Base-by-base conservation (phyloP, 140 eudicot genomes). In the Senecio squalidus region DNA sequence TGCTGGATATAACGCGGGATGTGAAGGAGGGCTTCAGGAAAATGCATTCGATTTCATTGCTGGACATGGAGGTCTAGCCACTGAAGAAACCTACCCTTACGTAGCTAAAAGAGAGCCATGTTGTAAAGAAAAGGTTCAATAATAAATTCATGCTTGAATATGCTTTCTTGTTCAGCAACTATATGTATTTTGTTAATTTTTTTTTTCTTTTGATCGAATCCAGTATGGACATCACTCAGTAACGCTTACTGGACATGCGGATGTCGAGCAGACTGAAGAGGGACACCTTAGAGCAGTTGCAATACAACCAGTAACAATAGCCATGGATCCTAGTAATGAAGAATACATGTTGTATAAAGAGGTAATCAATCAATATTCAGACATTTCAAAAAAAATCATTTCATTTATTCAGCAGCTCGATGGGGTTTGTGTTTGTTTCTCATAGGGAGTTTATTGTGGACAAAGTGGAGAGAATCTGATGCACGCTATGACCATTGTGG, bases 21-120 rank as follows among this genome's bases (percentile, higher is more conserved):
- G 96, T 62, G 72, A 71, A 29, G 96, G 94, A 66, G 96, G 96
- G 11, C 55, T 76, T 31, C 65, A 74, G 80, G 82, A 76, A 9
- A 20, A 45, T 22, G 90, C 84, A 20, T 88, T 78, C 58, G 67
- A 71, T 6, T 88, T 55, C 62, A 70, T 78, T 46, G 43, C 61
- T 34, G 72, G 56, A 41, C 55, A 76, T 21, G 94, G 94, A 8
- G 96, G 96, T 16, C 1, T 87, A 24, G 69, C 86, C n/a, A 71
- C 90, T 5, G 89, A 81, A 70, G 55, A 46, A 7, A 44, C 25
- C 69, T 87, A 83, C 48, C 96, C 96, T 58, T 87, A 87, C 75
- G 60, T 4, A 13, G 82, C 67, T 39, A 31, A 14, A 34, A 81
- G 66, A 55, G 93, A 80, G 44, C 44, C 15, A 0, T 84, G 94